Evolutionary conservation across 345 rosid species (phyloP).

Genomic region (Bretschneidera sinensis): DNA sequence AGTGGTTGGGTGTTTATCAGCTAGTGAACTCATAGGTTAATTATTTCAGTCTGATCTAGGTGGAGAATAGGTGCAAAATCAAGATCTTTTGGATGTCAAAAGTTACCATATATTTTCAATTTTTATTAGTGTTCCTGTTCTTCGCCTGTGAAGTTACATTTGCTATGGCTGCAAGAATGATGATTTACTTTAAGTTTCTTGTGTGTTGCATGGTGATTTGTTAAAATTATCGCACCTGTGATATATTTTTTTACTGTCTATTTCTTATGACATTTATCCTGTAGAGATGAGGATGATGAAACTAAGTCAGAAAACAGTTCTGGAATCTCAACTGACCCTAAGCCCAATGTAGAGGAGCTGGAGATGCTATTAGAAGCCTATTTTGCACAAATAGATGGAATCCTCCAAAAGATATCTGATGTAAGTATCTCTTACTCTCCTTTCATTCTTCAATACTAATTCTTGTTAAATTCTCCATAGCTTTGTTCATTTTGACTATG

Average conservation of each 20-base stretch:
- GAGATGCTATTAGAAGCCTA: slow-evolving; percentile 61
- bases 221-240: too few species aligned
- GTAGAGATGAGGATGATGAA: slow-evolving; percentile 34
- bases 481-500: not conserved
- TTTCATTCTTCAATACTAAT: not conserved
- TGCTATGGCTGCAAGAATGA: not conserved
- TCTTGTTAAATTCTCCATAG: not conserved
- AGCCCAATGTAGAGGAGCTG: slow-evolving; percentile 42
- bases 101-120: too few species aligned
- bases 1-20: too few species aligned
- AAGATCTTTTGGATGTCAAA: too few species aligned
- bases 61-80: too few species aligned
- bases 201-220: not conserved
- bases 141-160: not conserved
- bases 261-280: not conserved
- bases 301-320: slow-evolving; percentile 18
- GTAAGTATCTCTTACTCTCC: slow-evolving; percentile 21
- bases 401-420: slow-evolving; percentile 40
- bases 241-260: too few species aligned
- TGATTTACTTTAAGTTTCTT: not conserved
- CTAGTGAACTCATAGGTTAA: too few species aligned
- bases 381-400: slow-evolving; percentile 50
- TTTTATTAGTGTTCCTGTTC: not conserved
- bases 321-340: slow-evolving; percentile 13
- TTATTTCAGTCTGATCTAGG: too few species aligned